Evolutionary conservation across 73 alveolate species (phyloP).

Genomic region (Blepharisma japonicum): DNA sequence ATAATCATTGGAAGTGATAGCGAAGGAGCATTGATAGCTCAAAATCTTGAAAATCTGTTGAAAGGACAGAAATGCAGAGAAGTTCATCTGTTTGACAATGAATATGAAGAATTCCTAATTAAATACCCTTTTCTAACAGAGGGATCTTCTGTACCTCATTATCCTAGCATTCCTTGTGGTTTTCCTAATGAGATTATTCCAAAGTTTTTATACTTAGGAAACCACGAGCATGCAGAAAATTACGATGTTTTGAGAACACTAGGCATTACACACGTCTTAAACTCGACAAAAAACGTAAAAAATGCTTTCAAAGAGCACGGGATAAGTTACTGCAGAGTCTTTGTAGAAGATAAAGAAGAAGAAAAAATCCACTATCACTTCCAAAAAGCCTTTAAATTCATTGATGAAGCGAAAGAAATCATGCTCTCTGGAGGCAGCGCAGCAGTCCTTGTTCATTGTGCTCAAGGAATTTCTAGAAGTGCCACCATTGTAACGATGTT

Average conservation of each 20-base stretch:
- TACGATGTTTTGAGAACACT: not conserved
- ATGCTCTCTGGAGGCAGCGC: too few species aligned
- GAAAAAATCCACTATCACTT: slow-evolving; percentile 5
- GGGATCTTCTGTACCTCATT: too few species aligned
- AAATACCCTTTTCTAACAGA: not conserved
- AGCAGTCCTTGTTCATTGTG: slow-evolving; percentile 87
- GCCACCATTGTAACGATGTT: slow-evolving; percentile 90
- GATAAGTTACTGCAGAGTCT: slow-evolving; percentile 16
- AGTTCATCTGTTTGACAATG: not conserved
- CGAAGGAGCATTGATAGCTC: not conserved
- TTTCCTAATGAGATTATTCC: slow-evolving; percentile 21
- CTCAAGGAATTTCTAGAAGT: slow-evolving; percentile 90
- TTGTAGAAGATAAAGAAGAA: slow-evolving; percentile 3
- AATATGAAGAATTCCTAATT: not conserved
- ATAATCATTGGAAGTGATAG: slow-evolving; percentile 10
- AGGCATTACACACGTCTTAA: not conserved
- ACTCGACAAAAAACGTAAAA: not conserved
- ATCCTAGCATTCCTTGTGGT: not conserved
- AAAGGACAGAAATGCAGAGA: slow-evolving; percentile 18
- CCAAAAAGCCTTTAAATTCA: slow-evolving; percentile 23
- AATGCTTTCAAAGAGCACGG: not conserved
- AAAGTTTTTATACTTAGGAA: slow-evolving; percentile 12
- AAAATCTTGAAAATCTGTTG: not conserved
- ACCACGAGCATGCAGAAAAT: slow-evolving; percentile 1
- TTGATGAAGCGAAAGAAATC: not conserved